These are phyloP conservation scores for Collybiopsis confluens DNA, from an alignment of 768 basidiomycete genomes.

Conservation along the genomic window DNA sequence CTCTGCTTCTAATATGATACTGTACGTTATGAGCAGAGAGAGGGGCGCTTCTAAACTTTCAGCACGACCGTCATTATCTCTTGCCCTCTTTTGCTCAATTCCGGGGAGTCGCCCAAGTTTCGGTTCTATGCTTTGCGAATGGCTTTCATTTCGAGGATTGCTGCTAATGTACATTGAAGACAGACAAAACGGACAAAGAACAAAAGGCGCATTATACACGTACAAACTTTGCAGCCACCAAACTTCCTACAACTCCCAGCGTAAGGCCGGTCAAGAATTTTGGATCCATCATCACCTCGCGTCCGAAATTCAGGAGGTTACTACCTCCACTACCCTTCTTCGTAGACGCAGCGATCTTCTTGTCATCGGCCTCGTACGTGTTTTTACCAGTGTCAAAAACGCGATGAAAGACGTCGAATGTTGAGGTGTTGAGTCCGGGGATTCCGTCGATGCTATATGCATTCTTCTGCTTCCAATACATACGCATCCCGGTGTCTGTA, in stretches of 20 bases:
- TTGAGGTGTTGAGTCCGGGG: neutral
- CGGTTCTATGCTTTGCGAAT: too few relatives aligned
- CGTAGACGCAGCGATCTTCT: neutral
- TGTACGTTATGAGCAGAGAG: too few relatives aligned
- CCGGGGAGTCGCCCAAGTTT: too few relatives aligned
- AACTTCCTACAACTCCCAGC: slow-evolving; percentile 4
- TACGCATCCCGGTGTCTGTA: neutral
- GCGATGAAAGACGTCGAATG: neutral
- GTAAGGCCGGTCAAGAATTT: neutral
- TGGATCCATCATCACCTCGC: neutral
- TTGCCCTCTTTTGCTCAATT: too few relatives aligned
- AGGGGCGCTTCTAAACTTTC: too few relatives aligned
- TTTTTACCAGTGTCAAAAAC: neutral
- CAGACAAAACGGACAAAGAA: too few relatives aligned
- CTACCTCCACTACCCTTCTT: neutral
- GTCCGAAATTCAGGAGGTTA: neutral
- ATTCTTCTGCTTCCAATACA: slow-evolving; percentile 8
- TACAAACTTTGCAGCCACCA: too few relatives aligned
- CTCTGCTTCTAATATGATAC: too few relatives aligned
- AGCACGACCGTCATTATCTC: too few relatives aligned
- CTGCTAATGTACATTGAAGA: too few relatives aligned
- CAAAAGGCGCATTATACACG: too few relatives aligned
- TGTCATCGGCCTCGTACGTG: neutral
- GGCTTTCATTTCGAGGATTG: too few relatives aligned
- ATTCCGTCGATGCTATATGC: slow-evolving; percentile 8